Evolutionary conservation across 2,329 filamentous ascomycete genomes (phyloP).

Genomic region (Hirsutella rhossiliensis): DNA sequence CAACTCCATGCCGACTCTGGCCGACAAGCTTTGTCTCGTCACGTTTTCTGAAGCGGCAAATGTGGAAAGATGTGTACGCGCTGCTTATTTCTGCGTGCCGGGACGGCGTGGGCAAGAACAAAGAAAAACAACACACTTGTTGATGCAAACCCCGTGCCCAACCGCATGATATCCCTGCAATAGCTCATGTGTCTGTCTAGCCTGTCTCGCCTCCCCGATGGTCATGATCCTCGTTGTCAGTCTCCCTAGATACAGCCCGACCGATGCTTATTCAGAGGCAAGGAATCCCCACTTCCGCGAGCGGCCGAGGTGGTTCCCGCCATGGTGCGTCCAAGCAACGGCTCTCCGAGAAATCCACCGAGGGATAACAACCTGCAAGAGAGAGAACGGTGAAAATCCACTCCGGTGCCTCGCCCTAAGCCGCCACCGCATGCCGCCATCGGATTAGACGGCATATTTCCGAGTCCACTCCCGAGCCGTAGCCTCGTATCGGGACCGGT

Average conservation of each 20-base stretch:
- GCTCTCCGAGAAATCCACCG: conserved; percentile 1
- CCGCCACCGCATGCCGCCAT: conserved; percentile 1
- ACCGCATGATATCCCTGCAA: conserved; percentile 23
- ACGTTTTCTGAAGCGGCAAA: no score
- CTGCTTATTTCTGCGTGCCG: neutral
- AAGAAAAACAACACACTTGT: conserved; percentile 12
- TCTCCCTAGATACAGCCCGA: conserved; percentile 11
- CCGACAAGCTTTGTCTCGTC: no score
- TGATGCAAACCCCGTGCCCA: conserved; percentile 25
- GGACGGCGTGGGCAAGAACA: neutral
- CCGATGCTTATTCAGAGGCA: conserved; percentile 6
- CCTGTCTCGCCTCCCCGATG: conserved; percentile 17
- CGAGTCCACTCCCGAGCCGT: conserved; percentile 97
- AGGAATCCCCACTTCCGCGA: neutral
- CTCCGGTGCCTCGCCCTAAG: conserved; percentile 13
- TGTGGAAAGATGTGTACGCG: no score
- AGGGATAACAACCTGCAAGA: conserved; percentile 3
- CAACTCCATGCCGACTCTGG: no score
- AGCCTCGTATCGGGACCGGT: conserved; percentile 88
- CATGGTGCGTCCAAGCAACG: conserved; percentile 1
- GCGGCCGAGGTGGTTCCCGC: neutral
- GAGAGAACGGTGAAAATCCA: conserved; percentile 12
- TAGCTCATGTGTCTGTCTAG: conserved; percentile 25
- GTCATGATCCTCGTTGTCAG: conserved; percentile 12
- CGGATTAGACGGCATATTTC: conserved; percentile 83